Percentiles rank a stretch among this genome's conserved stretches.
Evolutionary conservation across 73 alveolate species (phyloP).

Genomic region (Blepharisma stoltei): DNA sequence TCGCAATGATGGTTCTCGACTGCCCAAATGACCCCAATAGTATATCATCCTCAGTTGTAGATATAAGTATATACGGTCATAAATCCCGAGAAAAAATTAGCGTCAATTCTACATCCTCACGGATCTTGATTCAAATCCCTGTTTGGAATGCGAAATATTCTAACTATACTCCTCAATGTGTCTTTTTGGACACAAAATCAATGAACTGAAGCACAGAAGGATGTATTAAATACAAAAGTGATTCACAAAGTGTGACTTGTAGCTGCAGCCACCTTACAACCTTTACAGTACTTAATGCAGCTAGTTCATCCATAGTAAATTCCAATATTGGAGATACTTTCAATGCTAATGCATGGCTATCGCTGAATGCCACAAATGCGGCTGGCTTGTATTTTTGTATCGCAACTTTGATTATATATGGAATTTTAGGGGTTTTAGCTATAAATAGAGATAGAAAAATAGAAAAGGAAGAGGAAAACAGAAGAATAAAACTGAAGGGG

Average conservation of each 20-base stretch:
- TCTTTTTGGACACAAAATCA: background rate
- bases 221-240: background rate
- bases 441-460: background rate
- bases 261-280: background rate
- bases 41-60: too few species aligned
- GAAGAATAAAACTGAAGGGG: too few species aligned
- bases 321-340: background rate
- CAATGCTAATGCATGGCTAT: background rate
- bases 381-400: constrained; percentile 1
- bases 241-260: background rate
- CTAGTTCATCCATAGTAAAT: background rate
- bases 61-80: too few species aligned
- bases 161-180: background rate
- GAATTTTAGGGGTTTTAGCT: background rate
- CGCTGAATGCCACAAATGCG: background rate
- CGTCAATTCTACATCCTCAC: background rate
- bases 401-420: constrained; percentile 1
- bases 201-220: background rate
- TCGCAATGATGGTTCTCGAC: too few species aligned
- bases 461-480: too few species aligned
- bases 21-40: too few species aligned
- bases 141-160: background rate
- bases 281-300: background rate
- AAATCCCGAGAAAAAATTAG: too few species aligned
- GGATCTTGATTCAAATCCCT: background rate